These are phyloP conservation scores for Kodamaea fungicola DNA, from an alignment of 1,139 yeast genomes.

Conservation along the genomic window DNA sequence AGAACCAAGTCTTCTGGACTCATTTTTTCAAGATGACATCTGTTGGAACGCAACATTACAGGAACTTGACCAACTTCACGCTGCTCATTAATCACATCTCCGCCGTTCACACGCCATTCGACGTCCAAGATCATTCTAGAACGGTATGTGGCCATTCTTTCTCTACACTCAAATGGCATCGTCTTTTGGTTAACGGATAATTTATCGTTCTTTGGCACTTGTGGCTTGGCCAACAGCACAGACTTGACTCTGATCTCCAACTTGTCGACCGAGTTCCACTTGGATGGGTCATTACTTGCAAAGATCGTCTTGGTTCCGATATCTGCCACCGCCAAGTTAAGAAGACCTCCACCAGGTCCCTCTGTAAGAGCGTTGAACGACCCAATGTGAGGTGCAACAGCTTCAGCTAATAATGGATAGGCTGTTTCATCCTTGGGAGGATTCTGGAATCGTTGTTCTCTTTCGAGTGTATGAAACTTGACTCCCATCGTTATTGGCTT, in stretches of 20 bases:
- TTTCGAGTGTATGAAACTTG: slow-evolving; percentile 78
- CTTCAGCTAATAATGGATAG: slow-evolving; percentile 78
- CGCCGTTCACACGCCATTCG: slow-evolving; percentile 82
- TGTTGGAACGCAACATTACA: slow-evolving; percentile 81
- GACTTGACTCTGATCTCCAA: slow-evolving; percentile 75
- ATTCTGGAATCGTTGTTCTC: slow-evolving; percentile 78
- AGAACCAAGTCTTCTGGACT: slow-evolving; percentile 79
- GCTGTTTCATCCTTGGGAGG: slow-evolving; percentile 88
- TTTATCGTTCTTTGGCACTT: slow-evolving; percentile 71
- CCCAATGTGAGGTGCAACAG: slow-evolving; percentile 92
- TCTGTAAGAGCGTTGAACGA: slow-evolving; percentile 94
- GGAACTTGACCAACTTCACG: slow-evolving; percentile 94
- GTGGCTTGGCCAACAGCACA: slow-evolving; percentile 83
- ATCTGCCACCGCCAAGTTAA: slow-evolving; percentile 83
- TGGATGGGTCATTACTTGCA: slow-evolving; percentile 66
- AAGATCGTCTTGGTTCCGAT: slow-evolving; percentile 83
- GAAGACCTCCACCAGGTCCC: slow-evolving; percentile 78
- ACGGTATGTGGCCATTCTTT: slow-evolving; percentile 74
- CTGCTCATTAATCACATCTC: slow-evolving; percentile 73
- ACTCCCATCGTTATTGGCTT: slow-evolving; percentile 30
- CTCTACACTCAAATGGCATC: slow-evolving; percentile 89
- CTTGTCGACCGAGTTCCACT: slow-evolving; percentile 69
- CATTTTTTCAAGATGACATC: slow-evolving; percentile 84
- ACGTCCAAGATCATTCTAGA: slow-evolving; percentile 75
- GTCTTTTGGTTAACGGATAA: slow-evolving; percentile 75